Conservation (phyloP, 441 rosid genomes). For the Isatis lusitanica region DNA sequence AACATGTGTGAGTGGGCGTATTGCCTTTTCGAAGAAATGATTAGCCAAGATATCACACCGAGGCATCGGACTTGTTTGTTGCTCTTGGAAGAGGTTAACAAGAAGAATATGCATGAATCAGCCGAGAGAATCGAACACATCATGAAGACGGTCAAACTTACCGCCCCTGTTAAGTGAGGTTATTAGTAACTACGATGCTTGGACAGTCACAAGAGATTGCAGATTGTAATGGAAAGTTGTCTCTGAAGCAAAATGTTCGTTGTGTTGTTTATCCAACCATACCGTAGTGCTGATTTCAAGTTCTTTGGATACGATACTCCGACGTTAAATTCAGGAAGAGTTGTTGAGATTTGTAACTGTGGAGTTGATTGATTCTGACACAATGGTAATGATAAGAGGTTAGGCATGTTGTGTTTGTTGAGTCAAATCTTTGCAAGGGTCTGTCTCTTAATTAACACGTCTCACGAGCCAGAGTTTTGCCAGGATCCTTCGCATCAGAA, state of each 20-base stretch:
- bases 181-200: background rate
- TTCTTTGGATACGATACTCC: background rate
- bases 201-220: background rate
- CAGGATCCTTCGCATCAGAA: background rate
- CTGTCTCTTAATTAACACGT: background rate
- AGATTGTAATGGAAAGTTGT: background rate
- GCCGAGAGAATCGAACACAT: conserved; percentile 52
- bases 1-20: conserved; percentile 67
- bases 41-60: conserved; percentile 60
- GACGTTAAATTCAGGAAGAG: background rate
- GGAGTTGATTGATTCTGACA: conserved; percentile 26
- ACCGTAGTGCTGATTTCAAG: conserved; percentile 2
- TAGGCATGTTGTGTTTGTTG: conserved; percentile 15
- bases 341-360: background rate
- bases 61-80: conserved; percentile 59
- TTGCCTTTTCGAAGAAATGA: conserved; percentile 71
- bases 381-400: background rate
- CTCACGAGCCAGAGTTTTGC: conserved; percentile 2
- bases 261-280: background rate
- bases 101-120: conserved; percentile 51
- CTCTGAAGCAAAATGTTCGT: background rate
- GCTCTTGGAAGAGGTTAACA: conserved; percentile 63
- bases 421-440: background rate
- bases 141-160: conserved; percentile 49
- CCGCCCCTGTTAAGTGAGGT: conserved; percentile 29